Percentiles rank a stretch among this genome's conserved stretches.
Evolutionary conservation across 371 early-diverging fungal genomes (phyloP).

Genomic region (Globomyces sp.): DNA sequence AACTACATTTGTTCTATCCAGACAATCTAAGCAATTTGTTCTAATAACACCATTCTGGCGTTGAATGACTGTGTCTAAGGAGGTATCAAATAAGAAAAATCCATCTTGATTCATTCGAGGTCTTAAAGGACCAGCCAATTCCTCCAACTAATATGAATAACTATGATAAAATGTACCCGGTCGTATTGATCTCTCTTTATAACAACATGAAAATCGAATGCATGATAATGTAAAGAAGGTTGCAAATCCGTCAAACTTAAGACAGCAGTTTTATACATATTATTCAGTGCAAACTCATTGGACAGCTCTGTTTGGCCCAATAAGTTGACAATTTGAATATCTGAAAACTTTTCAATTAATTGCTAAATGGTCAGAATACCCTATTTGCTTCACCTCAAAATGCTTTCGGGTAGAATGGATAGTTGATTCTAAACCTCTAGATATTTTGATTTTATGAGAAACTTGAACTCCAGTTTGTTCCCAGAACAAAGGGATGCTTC

Average conservation of each 20-base stretch:
- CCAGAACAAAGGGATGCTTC: conserved; percentile 97
- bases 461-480: conserved; percentile 88
- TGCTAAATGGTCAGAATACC: conserved; percentile 52
- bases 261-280: conserved; percentile 65
- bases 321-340: conserved; percentile 80
- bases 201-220: conserved; percentile 83
- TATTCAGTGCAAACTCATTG: conserved; percentile 69
- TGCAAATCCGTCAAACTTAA: conserved; percentile 28
- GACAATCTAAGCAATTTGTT: conserved; percentile 98
- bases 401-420: conserved; percentile 48
- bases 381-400: conserved; percentile 50
- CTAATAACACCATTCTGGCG: conserved; percentile 80
- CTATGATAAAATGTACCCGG: conserved; percentile 42
- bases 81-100: conserved; percentile 36
- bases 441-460: conserved; percentile 74
- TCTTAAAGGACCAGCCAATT: conserved; percentile 32
- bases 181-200: conserved; percentile 81
- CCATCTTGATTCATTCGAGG: conserved; percentile 54
- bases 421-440: conserved; percentile 45
- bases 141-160: conserved; percentile 20
- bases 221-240: conserved; percentile 51
- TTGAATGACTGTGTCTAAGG: conserved; percentile 19
- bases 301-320: conserved; percentile 66
- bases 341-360: conserved; percentile 67
- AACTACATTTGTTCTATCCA: conserved; percentile 82